Evolutionary conservation across 2,329 filamentous ascomycete genomes (phyloP).

Genomic region (Pseudogymnoascus sp.): DNA sequence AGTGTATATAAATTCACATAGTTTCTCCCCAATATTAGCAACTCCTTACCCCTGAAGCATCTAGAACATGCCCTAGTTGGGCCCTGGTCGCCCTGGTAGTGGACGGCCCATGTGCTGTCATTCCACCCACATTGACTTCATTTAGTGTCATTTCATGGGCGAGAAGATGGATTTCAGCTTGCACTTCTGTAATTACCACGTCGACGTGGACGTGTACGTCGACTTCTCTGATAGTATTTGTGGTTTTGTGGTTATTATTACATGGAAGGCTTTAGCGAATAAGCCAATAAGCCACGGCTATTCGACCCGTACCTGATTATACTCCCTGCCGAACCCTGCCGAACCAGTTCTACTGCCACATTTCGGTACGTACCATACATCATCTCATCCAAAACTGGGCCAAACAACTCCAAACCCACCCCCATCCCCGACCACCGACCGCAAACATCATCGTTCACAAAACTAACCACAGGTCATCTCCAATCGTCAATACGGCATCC

Average conservation of each 20-base stretch:
- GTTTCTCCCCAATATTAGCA: not conserved
- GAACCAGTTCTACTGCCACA: not conserved
- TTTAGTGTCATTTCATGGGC: no score
- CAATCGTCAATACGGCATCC: slow-evolving; percentile 6
- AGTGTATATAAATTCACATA: not conserved
- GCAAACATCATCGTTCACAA: slow-evolving; percentile 1
- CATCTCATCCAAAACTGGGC: slow-evolving; percentile 6
- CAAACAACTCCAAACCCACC: slow-evolving; percentile 7
- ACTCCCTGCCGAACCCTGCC: not conserved
- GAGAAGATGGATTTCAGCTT: no score
- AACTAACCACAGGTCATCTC: not conserved
- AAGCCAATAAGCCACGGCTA: not conserved
- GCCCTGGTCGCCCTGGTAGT: no score
- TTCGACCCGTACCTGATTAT: slow-evolving; percentile 8
- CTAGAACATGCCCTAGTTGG: no score
- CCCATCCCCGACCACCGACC: not conserved
- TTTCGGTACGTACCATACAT: not conserved
- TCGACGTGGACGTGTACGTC: no score
- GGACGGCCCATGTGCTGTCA: no score
- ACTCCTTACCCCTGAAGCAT: no score
- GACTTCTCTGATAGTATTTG: not conserved
- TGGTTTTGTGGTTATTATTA: not conserved
- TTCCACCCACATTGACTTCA: no score
- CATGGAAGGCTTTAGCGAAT: not conserved
- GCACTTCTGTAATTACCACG: no score